Evolutionary conservation across 1,284 basidiomycete genomes (phyloP).

Genomic region (Tilletia caries): DNA sequence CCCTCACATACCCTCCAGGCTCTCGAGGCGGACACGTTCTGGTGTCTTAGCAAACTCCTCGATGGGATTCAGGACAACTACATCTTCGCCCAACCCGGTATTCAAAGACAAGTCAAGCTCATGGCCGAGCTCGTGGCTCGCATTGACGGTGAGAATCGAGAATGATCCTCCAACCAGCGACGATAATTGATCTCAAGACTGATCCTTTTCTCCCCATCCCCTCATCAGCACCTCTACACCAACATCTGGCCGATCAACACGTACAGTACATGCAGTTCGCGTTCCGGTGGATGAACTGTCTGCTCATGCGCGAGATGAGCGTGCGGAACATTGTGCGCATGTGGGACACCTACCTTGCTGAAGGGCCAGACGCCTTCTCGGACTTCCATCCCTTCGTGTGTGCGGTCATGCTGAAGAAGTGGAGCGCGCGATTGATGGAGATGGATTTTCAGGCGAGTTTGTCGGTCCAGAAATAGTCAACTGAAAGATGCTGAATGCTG

Average conservation of each 20-base stretch:
- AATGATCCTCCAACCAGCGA: neutral
- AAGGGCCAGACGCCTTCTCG: constrained; percentile 50
- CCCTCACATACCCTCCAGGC: constrained; percentile 42
- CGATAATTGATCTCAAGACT: no score
- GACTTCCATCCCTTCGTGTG: constrained; percentile 53
- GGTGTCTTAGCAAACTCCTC: constrained; percentile 50
- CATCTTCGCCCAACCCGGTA: constrained; percentile 51
- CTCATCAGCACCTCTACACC: constrained; percentile 40
- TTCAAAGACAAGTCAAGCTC: constrained; percentile 46
- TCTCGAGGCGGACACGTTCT: constrained; percentile 52
- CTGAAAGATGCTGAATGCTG: no score
- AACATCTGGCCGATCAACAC: constrained; percentile 44
- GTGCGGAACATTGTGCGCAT: constrained; percentile 51
- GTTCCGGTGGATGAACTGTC: constrained; percentile 54
- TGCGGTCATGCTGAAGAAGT: constrained; percentile 49
- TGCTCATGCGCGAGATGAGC: constrained; percentile 54
- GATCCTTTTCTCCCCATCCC: no score
- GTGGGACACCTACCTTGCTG: constrained; percentile 53
- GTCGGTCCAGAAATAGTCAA: neutral
- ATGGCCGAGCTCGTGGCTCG: constrained; percentile 46
- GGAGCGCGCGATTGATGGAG: constrained; percentile 39
- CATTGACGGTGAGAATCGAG: constrained; percentile 44
- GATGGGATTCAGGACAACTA: constrained; percentile 54
- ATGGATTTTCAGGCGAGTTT: constrained; percentile 49
- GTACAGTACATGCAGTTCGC: constrained; percentile 54